phyloP scores from a whole-genome alignment of 1,284 basidiomycete species.

The Ustilago lituana region DNA sequence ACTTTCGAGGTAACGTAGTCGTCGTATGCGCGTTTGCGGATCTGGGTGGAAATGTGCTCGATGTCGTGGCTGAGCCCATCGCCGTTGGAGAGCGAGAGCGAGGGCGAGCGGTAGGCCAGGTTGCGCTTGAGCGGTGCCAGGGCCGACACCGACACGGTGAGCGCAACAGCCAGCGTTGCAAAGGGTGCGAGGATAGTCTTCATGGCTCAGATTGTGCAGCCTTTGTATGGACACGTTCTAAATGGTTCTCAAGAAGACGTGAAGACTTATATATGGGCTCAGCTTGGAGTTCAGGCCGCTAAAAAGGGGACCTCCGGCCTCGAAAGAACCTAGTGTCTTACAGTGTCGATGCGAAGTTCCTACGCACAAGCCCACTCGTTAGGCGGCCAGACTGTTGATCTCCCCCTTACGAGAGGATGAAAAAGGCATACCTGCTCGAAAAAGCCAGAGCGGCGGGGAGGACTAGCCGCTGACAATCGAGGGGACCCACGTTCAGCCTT shows the following conservation, averaged over 20 bases:
- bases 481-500: background rate
- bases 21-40: slow-evolving; percentile 42
- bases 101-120: slow-evolving; percentile 54
- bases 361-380: too few species aligned
- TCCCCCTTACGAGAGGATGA: too few species aligned
- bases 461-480: background rate
- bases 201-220: slow-evolving; percentile 24
- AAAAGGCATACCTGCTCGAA: too few species aligned
- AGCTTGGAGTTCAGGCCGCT: background rate
- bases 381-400: too few species aligned
- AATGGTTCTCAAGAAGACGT: background rate
- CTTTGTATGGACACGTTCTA: too few species aligned
- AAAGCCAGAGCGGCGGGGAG: too few species aligned
- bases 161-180: slow-evolving; percentile 27
- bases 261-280: slow-evolving; percentile 1
- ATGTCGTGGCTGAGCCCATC: slow-evolving; percentile 49
- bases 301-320: too few species aligned
- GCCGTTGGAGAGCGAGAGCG: slow-evolving; percentile 32
- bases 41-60: slow-evolving; percentile 26
- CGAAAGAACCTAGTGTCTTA: too few species aligned
- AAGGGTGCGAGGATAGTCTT: slow-evolving; percentile 24
- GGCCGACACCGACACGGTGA: slow-evolving; percentile 37
- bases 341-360: too few species aligned
- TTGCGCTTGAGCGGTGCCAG: slow-evolving; percentile 51
- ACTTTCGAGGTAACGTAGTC: slow-evolving; percentile 33